phyloP scores from a whole-genome alignment of 768 basidiomycete species.

The Dioszegia aurantiaca region DNA sequence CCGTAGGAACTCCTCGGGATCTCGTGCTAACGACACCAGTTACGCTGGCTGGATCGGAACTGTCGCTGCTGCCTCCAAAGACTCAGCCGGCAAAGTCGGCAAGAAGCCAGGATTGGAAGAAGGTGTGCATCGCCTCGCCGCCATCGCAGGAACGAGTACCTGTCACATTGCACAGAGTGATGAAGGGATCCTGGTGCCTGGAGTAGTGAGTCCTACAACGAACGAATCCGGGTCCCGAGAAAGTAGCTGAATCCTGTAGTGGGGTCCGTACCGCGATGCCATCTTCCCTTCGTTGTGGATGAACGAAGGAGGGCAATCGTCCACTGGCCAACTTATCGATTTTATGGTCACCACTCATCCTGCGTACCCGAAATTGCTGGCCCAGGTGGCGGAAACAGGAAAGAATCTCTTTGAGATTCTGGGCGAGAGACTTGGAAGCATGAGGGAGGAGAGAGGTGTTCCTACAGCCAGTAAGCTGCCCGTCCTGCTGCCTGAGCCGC shows the following conservation, averaged over 20 bases:
- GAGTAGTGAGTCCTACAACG: constrained; percentile 56
- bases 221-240: background rate
- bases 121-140: constrained; percentile 77
- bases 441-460: constrained; percentile 60
- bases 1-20: too few relatives aligned
- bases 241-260: constrained; percentile 29
- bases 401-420: constrained; percentile 59
- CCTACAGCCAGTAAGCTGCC: constrained; percentile 59
- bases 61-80: constrained; percentile 66
- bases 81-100: constrained; percentile 55
- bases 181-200: constrained; percentile 78
- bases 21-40: constrained; percentile 41
- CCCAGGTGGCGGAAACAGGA: constrained; percentile 60
- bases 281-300: constrained; percentile 97
- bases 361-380: constrained; percentile 69
- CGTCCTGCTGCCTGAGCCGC: too few relatives aligned
- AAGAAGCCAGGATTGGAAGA: constrained; percentile 66
- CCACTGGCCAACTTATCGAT: constrained; percentile 95
- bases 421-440: constrained; percentile 67
- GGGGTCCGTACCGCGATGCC: constrained; percentile 63
- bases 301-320: constrained; percentile 98
- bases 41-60: constrained; percentile 98
- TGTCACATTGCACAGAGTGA: constrained; percentile 91
- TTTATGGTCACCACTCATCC: constrained; percentile 91
- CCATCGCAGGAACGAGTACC: constrained; percentile 92